phyloP scores from a whole-genome alignment of 2,329 filamentous ascomycete genomes.

The Calonectria ilicicola region DNA sequence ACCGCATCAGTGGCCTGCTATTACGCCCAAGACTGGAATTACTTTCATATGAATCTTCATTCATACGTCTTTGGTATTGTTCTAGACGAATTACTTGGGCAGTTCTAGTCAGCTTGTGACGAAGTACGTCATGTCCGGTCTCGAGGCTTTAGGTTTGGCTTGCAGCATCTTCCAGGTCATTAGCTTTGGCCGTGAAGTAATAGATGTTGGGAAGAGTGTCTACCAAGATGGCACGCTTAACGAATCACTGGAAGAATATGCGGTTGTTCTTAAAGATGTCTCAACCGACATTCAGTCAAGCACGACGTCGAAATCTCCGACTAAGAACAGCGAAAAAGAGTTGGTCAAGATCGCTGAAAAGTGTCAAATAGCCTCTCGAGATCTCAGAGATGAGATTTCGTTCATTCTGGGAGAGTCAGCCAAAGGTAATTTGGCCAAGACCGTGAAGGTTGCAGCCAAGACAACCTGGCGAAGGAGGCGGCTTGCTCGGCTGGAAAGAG shows the following conservation, averaged over 20 bases:
- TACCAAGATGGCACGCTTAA: slow-evolving; percentile 26
- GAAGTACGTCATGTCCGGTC: slow-evolving; percentile 19
- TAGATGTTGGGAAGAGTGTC: slow-evolving; percentile 27
- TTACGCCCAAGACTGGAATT: too few relatives aligned
- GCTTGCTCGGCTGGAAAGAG: slow-evolving; percentile 31
- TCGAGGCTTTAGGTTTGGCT: slow-evolving; percentile 38
- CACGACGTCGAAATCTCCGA: neutral
- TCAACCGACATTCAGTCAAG: neutral
- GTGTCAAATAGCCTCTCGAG: neutral
- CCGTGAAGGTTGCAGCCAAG: slow-evolving; percentile 25
- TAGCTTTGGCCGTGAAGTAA: slow-evolving; percentile 30
- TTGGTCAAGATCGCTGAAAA: neutral
- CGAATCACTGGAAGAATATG: neutral
- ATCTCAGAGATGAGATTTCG: slow-evolving; percentile 3
- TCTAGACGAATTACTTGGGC: neutral
- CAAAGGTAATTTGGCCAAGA: slow-evolving; percentile 5
- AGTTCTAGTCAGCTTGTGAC: neutral
- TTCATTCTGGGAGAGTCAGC: slow-evolving; percentile 1
- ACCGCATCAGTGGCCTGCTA: too few relatives aligned
- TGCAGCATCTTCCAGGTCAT: slow-evolving; percentile 42
- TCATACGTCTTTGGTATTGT: too few relatives aligned
- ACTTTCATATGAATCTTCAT: too few relatives aligned
- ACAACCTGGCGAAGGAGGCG: slow-evolving; percentile 35
- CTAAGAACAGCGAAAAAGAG: neutral
- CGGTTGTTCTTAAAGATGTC: neutral